These are phyloP conservation scores for Colletotrichum filicis DNA, from an alignment of 2,329 filamentous ascomycete genomes.

Conservation along the genomic window DNA sequence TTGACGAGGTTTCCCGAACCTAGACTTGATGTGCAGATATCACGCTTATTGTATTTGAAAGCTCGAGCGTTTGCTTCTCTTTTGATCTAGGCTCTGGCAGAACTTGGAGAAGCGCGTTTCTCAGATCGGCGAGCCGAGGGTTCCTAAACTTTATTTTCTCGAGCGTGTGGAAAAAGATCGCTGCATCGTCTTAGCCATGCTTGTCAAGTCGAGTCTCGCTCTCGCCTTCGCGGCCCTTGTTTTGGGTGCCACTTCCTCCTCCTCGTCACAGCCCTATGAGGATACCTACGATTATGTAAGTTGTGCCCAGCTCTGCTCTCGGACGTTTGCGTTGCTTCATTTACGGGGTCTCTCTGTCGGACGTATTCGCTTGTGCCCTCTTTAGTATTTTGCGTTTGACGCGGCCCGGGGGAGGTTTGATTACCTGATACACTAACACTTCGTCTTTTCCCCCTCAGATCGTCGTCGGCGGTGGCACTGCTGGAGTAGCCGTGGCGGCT, in stretches of 20 bases:
- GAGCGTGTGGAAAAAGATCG: not conserved
- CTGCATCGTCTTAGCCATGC: constrained; percentile 27
- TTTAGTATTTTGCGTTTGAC: not conserved
- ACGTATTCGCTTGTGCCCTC: not conserved
- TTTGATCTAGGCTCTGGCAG: not conserved
- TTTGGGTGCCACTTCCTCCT: constrained; percentile 10
- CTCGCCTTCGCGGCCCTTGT: constrained; percentile 17
- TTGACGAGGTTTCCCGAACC: not conserved
- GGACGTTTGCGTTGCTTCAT: not conserved
- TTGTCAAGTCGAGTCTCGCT: constrained; percentile 29
- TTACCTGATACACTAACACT: constrained; percentile 1
- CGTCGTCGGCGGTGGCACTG: constrained; percentile 48
- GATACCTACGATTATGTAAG: constrained; percentile 35
- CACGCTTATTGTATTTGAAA: not conserved
- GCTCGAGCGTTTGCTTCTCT: not conserved
- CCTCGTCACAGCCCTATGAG: constrained; percentile 7
- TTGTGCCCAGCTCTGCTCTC: not conserved
- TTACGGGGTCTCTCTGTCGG: not conserved
- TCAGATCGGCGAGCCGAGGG: not conserved
- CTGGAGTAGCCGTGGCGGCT: constrained; percentile 45
- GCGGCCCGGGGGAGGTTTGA: not conserved
- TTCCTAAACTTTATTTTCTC: constrained; percentile 3
- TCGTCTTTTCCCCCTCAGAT: constrained; percentile 32
- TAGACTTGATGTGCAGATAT: constrained; percentile 28
- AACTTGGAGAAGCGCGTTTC: not conserved